phyloP scores from a whole-genome alignment of 2,329 filamentous ascomycete genomes.

The Penicillium occitanis region DNA sequence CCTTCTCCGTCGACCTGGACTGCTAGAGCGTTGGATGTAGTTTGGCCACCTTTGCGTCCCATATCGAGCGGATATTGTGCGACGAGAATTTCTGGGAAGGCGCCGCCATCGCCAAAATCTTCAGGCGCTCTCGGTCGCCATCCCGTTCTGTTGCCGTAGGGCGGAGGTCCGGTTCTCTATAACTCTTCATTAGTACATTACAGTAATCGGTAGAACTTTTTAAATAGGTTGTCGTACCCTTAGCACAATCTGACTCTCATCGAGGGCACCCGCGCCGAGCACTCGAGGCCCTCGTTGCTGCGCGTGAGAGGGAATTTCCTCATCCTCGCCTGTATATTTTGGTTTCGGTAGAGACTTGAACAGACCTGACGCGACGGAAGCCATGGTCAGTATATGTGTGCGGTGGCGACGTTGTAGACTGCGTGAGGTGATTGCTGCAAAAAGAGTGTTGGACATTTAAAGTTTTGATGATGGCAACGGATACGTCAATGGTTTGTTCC shows the following conservation, averaged over 20 bases:
- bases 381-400: slow-evolving; percentile 48
- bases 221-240: slow-evolving; percentile 53
- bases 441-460: slow-evolving; percentile 1
- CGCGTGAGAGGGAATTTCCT: slow-evolving; percentile 70
- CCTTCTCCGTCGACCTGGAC: slow-evolving; percentile 88
- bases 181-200: not conserved
- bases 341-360: slow-evolving; percentile 82
- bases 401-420: slow-evolving; percentile 3
- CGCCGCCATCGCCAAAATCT: slow-evolving; percentile 94
- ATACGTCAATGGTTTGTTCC: slow-evolving; percentile 17
- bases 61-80: slow-evolving; percentile 96
- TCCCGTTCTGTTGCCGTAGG: slow-evolving; percentile 81
- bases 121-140: slow-evolving; percentile 88
- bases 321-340: slow-evolving; percentile 86
- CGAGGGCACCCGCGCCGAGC: slow-evolving; percentile 73
- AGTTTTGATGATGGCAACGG: slow-evolving; percentile 17
- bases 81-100: slow-evolving; percentile 89
- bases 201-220: not conserved
- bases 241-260: slow-evolving; percentile 81
- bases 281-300: slow-evolving; percentile 80
- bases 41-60: slow-evolving; percentile 72
- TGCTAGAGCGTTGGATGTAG: slow-evolving; percentile 81
- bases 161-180: slow-evolving; percentile 75
- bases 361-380: slow-evolving; percentile 69
- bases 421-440: not conserved